Percentiles rank a stretch among this genome's conserved stretches.
phyloP scores from a whole-genome alignment of 306 rosid genomes.

The Aeschynomene evenia region DNA sequence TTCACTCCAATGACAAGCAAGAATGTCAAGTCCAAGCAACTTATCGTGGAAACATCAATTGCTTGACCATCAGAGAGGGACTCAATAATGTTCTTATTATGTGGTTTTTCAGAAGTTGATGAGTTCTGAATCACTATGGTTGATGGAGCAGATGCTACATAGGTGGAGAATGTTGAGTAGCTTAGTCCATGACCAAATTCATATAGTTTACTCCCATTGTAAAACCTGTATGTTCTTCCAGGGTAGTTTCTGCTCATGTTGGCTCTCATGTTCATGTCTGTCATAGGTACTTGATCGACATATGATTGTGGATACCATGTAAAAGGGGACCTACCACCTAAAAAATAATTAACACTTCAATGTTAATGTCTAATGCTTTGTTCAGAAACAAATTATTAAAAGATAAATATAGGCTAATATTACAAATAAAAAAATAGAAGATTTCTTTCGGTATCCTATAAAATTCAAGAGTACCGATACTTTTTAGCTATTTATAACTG shows the following conservation, averaged over 20 bases:
- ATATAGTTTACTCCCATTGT: slow-evolving; percentile 52
- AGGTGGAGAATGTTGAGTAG: slow-evolving; percentile 56
- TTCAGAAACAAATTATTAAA: background rate
- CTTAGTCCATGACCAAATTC: slow-evolving; percentile 69
- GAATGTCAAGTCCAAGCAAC: slow-evolving; percentile 40
- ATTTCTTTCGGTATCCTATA: too few relatives aligned
- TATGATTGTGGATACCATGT: slow-evolving; percentile 79
- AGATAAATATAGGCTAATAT: background rate
- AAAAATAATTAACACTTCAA: background rate
- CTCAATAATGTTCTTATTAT: background rate
- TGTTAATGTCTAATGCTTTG: background rate
- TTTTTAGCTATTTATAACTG: too few relatives aligned
- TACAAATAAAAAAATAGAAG: background rate
- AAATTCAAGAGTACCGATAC: too few relatives aligned
- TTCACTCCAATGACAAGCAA: slow-evolving; percentile 42
- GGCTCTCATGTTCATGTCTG: slow-evolving; percentile 83
- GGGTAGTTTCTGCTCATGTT: slow-evolving; percentile 53
- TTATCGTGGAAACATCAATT: slow-evolving; percentile 45
- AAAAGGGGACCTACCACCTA: slow-evolving; percentile 70
- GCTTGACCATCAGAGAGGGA: slow-evolving; percentile 17
- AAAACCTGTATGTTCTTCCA: slow-evolving; percentile 74
- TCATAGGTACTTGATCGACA: slow-evolving; percentile 66
- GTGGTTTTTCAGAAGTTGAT: slow-evolving; percentile 17
- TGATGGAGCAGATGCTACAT: slow-evolving; percentile 49
- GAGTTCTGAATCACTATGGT: slow-evolving; percentile 36